Base-by-base conservation (phyloP, 257 asterid genomes). In the Hygrophila difformis region DNA sequence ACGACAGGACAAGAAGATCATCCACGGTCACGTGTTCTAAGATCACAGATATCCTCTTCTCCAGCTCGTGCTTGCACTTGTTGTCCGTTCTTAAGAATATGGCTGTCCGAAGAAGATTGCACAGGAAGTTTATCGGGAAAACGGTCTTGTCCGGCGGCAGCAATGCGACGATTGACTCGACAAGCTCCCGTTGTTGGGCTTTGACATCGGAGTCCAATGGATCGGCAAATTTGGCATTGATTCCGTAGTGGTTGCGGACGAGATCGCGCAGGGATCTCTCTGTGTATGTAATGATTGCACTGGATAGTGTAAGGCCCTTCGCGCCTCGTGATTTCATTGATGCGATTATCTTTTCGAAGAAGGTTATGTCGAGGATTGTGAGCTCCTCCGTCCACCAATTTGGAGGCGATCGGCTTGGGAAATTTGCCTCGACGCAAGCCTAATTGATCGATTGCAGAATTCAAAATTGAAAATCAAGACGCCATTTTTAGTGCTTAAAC, bases 361-460 rank as follows among this genome's bases (percentile, higher is more conserved):
- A 82, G n/a, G 12, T 19, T 39, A 76, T 59, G 57, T 66, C 92
- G 23, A 91, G 35, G 64, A 91, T 82, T 2, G 89, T 71, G 4
- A 91, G 72, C 84, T 89, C 98, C 42, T 89, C 96, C 5, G 98
- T 85, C 98, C 98, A 89, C 98, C 96, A 89, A 41, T 89, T 89
- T 10, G 92, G 85, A 10, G 96, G 96, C 39, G 98, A 82, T 21
- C 96, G 84, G 76, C 98, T 80, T 2, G 98, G 96, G 59, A 82
- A 91, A 48, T 86, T 85, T 7, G 98, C 85, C 70, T 91, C 98
- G 1, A 77, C 82, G 29, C 98, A 85, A 5, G 94, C 98, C 98
- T 89, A 47, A 22, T 21, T 2, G 31, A 18, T 18, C 11, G 3
- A 26, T 26, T 8, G 8, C 4, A 26, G 8, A 26, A 26, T 26